Base-by-base conservation (phyloP, 108 stramenopile genomes). In the Cylindrotheca fusiformis region DNA sequence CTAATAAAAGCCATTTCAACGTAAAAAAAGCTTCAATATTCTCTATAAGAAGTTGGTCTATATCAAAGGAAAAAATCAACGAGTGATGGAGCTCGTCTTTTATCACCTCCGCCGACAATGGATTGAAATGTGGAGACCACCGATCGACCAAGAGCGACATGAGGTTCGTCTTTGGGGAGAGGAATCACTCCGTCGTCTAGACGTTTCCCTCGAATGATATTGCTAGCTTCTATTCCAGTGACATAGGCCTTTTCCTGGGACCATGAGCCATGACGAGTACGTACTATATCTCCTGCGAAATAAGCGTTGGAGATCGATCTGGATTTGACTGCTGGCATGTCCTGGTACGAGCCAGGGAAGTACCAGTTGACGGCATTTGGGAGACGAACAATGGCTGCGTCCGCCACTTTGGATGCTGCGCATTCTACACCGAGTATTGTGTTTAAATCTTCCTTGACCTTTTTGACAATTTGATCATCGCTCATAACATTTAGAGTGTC, bases 191-290 rank as follows among this genome's bases (percentile, higher is more conserved):
- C 68, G 19, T 46, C 52, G 2, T 61, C 65, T 50, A 65, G 26
- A 83, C 77, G 44, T 4, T 47, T 10, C 3, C 49, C 22, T 19
- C 63, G 63, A 52, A 63, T 59, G n/a, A 36, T 24, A 70, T 93
- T 93, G 46, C 78, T 82, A 1, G 86, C 88, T 64, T 86, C 86
- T 0, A 80, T 66, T 41, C 88, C 91, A n/a, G 88, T 82, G 14
- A 89, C 91, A 71, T 60, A 93, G 12, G 91, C 91, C 70, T 90
- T 90, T 79, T 93, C 91, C 70, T 90, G 91, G 4, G 78, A 80
- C 81, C 88, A 93, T 17, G 85, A 86, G 12, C 88, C 91, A 75
- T 93, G 91, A 6, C 80, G 55, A 3, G 82, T 77, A 12, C 78
- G 66, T 20, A 93, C 84, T 18, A 87, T 50, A 66, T 93, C 91